Conservation (phyloP, 2,329 filamentous ascomycete species). For the Penicillium sclerotigenum region DNA sequence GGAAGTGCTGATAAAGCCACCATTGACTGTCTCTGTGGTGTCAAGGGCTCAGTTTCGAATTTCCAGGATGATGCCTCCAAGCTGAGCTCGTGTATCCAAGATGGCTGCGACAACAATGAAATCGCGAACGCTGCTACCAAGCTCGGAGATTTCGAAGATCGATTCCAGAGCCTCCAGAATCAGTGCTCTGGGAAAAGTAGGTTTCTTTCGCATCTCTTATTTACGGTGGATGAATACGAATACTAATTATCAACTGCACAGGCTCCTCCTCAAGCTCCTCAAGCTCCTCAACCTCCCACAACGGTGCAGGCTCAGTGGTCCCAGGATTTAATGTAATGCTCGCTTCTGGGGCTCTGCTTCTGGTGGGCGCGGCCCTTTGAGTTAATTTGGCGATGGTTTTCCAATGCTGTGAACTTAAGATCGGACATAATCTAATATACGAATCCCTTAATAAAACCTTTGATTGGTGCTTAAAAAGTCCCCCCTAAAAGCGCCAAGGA, state of each 20-base stretch:
- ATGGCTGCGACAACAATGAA: not conserved
- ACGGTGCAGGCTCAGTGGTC: not conserved
- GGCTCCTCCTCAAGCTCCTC: too few relatives aligned
- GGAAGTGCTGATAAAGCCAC: conserved; percentile 4
- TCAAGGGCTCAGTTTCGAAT: not conserved
- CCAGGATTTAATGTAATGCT: conserved; percentile 1
- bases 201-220: not conserved
- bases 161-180: not conserved
- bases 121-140: not conserved
- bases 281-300: too few relatives aligned
- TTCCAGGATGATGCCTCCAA: not conserved
- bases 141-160: not conserved
- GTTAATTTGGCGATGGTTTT: not conserved
- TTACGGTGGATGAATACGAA: not conserved
- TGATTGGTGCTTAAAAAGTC: not conserved
- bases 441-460: not conserved
- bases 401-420: not conserved
- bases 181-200: not conserved
- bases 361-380: not conserved
- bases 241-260: not conserved
- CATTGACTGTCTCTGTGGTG: conserved; percentile 6
- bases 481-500: not conserved
- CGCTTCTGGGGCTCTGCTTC: conserved; percentile 5
- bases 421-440: not conserved
- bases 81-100: not conserved